Base-by-base conservation (phyloP, 306 rosid genomes). In the Morella rubra region DNA sequence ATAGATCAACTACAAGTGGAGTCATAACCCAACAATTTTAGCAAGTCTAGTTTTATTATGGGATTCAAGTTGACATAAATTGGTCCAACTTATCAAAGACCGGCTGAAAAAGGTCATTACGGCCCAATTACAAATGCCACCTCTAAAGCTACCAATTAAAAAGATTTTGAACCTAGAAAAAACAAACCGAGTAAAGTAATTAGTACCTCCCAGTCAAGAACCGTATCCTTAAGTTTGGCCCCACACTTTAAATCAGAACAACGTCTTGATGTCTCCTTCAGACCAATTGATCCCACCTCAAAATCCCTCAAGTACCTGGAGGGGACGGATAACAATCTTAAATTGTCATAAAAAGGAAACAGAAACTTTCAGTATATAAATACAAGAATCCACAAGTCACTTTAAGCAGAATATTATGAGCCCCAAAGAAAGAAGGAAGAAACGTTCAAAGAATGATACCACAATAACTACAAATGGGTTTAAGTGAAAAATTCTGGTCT, bases 161-260 rank as follows among this genome's bases (percentile, higher is more conserved):
- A 12, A 49, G 4, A 42, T 52, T 55, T 61, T 76, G 72, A 78
- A 67, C 71, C 53, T 76, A 69, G 65, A 81, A 58, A 64, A 72
- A 66, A 59, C 19, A 44, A 58, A 54, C 41, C 67, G 66, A 73
- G 75, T 69, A 11, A 84, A 73, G 76, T 24, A 67, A 76, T 72
- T 46, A 32, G 40, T 89, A 95, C 97, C 96, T 95, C 99, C 99
- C 99, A 95, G 84, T 95, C 99, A 75, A 95, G 99, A 84, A 95
- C 99, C 7, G 97, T 92, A 82, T 95, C 99, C 90, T 84, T 92
- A 68, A 95, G 91, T 83, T 76, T 89, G 66, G 84, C 80, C 32
- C 97, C 93, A 78, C 99, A 95, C 76, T 86, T 82, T 76, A 72
- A 62, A 73, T 84, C 88, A 44, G 92, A 84, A 81, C 99, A 95